Percentiles rank a stretch among this genome's conserved stretches.
Conservation (phyloP, 2,329 filamentous ascomycete species). For the Emergomyces pasteurianus region DNA sequence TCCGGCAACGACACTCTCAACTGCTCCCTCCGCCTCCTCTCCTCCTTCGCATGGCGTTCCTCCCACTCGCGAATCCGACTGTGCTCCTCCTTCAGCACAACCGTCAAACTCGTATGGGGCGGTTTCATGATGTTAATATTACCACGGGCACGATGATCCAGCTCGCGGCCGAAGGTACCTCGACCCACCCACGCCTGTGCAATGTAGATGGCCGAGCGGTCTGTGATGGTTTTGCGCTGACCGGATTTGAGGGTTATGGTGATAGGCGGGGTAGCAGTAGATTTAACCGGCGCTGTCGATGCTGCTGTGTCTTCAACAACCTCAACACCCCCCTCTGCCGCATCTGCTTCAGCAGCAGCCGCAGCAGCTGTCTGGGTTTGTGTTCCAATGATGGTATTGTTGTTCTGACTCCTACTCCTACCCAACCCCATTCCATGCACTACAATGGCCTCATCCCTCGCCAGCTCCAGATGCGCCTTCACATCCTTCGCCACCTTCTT, state of each 20-base stretch:
- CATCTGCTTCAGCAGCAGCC: background rate
- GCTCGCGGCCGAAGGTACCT: slow-evolving; percentile 48
- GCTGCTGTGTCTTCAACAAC: background rate
- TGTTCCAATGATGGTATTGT: slow-evolving; percentile 3
- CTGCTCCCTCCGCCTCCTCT: slow-evolving; percentile 60
- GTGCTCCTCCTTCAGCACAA: slow-evolving; percentile 87
- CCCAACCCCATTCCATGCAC: slow-evolving; percentile 72
- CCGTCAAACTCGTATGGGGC: slow-evolving; percentile 62
- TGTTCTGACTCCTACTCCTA: background rate
- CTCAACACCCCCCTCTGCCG: slow-evolving; percentile 5
- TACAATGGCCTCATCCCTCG: slow-evolving; percentile 68
- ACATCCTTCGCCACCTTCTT: slow-evolving; percentile 85
- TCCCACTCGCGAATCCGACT: slow-evolving; percentile 71
- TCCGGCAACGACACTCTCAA: slow-evolving; percentile 85
- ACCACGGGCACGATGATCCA: slow-evolving; percentile 67
- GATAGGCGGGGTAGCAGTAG: background rate
- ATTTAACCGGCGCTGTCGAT: background rate
- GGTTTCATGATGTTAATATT: slow-evolving; percentile 54
- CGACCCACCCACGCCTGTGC: slow-evolving; percentile 87
- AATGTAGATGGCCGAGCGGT: slow-evolving; percentile 77
- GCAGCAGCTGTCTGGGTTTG: too few relatives aligned
- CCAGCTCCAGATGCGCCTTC: slow-evolving; percentile 64
- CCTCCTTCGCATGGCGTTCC: slow-evolving; percentile 64
- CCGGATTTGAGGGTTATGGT: slow-evolving; percentile 48
- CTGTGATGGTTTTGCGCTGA: slow-evolving; percentile 55